Evolutionary conservation across 306 rosid species (phyloP).

Genomic region (Lathyrus oleraceus): DNA sequence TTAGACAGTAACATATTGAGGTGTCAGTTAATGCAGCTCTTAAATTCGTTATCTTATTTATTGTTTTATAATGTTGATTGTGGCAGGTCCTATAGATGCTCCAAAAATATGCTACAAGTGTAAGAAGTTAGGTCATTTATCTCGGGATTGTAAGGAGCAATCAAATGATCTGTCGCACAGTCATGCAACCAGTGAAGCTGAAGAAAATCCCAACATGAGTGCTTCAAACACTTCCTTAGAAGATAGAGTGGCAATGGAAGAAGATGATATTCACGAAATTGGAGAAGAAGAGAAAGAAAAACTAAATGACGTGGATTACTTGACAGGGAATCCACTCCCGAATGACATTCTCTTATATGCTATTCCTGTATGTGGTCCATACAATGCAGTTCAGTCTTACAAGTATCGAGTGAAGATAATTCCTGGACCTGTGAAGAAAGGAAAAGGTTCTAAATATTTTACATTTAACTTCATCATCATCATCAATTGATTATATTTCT

Average conservation of each 20-base stretch:
- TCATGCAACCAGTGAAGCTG: constrained; percentile 51
- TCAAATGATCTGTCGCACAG: constrained; percentile 42
- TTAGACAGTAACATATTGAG: constrained; percentile 1
- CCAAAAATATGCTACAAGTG: constrained; percentile 90
- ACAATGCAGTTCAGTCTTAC: constrained; percentile 79
- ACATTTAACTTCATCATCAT: constrained; percentile 8
- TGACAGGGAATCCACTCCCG: constrained; percentile 92
- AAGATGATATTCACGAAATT: constrained; percentile 92
- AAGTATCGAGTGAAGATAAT: constrained; percentile 89
- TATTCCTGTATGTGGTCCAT: constrained; percentile 94
- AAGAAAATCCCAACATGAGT: constrained; percentile 40
- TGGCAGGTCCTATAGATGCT: constrained; percentile 66
- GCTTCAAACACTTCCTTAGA: constrained; percentile 44
- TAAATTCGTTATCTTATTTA: constrained; percentile 1
- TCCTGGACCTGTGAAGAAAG: constrained; percentile 90
- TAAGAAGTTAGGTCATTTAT: constrained; percentile 87
- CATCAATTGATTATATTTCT: constrained; percentile 19
- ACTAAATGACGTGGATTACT: constrained; percentile 87
- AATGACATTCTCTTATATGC: constrained; percentile 85
- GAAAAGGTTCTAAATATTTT: constrained; percentile 64
- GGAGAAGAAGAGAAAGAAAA: constrained; percentile 95
- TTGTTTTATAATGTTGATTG: constrained; percentile 20
- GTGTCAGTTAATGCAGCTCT: constrained; percentile 15
- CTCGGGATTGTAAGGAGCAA: constrained; percentile 85
- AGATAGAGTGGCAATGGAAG: constrained; percentile 85